These are phyloP conservation scores for Trichosporon coremiiforme DNA, from an alignment of 1,284 basidiomycete genomes.

Conservation along the genomic window DNA sequence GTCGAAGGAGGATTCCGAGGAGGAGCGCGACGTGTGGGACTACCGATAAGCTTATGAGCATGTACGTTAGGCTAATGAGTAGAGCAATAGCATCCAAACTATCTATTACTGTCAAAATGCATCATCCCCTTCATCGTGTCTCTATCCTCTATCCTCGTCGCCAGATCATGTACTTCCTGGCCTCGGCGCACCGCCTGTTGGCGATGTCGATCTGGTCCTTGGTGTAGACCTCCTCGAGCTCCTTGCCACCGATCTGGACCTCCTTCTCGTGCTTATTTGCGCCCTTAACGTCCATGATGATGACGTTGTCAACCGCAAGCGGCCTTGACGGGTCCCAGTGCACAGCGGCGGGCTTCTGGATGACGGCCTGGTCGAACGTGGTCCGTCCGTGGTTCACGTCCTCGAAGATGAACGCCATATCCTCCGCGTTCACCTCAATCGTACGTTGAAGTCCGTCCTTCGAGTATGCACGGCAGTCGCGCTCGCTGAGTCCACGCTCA, in stretches of 20 bases:
- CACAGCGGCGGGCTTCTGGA: conserved; percentile 59
- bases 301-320: conserved; percentile 72
- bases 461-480: conserved; percentile 61
- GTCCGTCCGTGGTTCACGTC: conserved; percentile 81
- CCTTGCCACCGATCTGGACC: conserved; percentile 58
- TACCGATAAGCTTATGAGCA: conserved; percentile 32
- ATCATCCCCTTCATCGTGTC: conserved; percentile 8
- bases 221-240: conserved; percentile 68
- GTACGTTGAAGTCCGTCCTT: conserved; percentile 35
- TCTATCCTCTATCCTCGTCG: conserved; percentile 34
- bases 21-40: conserved; percentile 41
- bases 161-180: conserved; percentile 57
- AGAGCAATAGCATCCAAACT: conserved; percentile 12
- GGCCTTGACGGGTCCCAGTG: conserved; percentile 73
- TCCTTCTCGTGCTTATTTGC: conserved; percentile 68
- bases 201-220: conserved; percentile 64
- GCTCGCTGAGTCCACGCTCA: conserved; percentile 69
- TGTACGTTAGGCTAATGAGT: neutral
- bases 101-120: conserved; percentile 2
- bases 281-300: conserved; percentile 75
- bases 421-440: conserved; percentile 68
- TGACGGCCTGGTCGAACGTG: conserved; percentile 69
- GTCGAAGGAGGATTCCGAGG: conserved; percentile 37
- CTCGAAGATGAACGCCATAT: conserved; percentile 80
- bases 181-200: conserved; percentile 57